Conservation (phyloP, 2,329 filamentous ascomycete species). For the Fusarium albidum region DNA sequence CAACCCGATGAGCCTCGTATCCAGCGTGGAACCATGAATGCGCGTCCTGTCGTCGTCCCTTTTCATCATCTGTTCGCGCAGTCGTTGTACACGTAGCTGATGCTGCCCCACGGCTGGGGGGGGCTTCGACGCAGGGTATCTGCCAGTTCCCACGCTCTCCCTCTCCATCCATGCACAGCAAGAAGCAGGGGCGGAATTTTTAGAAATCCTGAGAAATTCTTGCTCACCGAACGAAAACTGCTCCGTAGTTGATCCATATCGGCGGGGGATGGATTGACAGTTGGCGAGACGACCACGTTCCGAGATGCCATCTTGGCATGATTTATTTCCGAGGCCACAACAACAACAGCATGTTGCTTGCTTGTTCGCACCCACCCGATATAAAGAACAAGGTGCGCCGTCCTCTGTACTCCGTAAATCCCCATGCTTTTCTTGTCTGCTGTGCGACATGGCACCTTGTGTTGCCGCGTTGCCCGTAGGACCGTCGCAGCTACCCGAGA, state of each 20-base stretch:
- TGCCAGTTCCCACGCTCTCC: conserved; percentile 5
- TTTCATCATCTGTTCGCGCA: not conserved
- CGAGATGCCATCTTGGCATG: not conserved
- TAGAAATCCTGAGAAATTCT: too few species aligned
- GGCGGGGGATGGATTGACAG: not conserved
- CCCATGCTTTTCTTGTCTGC: conserved; percentile 5
- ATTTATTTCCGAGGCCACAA: not conserved
- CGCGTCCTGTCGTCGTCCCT: not conserved
- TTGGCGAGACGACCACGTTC: conserved; percentile 13
- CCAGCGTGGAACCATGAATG: not conserved
- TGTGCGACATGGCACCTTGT: not conserved
- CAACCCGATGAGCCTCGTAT: conserved; percentile 33
- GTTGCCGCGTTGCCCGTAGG: conserved; percentile 1
- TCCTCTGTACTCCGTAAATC: too few species aligned
- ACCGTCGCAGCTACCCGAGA: too few species aligned
- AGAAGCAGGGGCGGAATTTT: not conserved
- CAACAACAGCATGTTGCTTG: not conserved
- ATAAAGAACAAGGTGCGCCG: too few species aligned
- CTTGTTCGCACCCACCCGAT: too few species aligned
- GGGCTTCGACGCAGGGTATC: conserved; percentile 7
- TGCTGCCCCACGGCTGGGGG: not conserved
- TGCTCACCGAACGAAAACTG: too few species aligned
- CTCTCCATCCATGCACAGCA: not conserved
- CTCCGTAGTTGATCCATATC: too few species aligned
- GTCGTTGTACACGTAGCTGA: conserved; percentile 27